Conservation (phyloP, 1,139 yeast genomes). For the Saccharomyces hybrid region DNA sequence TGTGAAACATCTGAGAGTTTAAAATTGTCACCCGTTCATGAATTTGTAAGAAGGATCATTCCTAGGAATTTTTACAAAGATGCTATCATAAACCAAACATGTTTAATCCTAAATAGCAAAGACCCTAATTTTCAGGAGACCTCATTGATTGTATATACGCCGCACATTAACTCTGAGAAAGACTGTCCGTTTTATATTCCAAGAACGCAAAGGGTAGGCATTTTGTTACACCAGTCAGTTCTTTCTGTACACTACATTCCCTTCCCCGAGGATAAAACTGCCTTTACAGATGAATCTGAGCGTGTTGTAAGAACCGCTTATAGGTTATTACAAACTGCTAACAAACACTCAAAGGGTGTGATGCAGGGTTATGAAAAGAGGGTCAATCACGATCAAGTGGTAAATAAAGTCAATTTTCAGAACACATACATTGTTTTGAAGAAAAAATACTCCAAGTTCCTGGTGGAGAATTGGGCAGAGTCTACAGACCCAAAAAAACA, state of each 20-base stretch:
- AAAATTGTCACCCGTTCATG: slow-evolving; percentile 26
- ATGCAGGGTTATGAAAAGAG: slow-evolving; percentile 80
- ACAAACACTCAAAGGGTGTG: slow-evolving; percentile 77
- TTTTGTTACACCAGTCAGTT: slow-evolving; percentile 43
- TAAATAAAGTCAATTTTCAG: slow-evolving; percentile 76
- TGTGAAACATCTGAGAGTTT: slow-evolving; percentile 8
- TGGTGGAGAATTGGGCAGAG: slow-evolving; percentile 86
- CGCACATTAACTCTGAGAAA: slow-evolving; percentile 55
- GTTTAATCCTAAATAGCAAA: slow-evolving; percentile 43
- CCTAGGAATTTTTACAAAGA: slow-evolving; percentile 90
- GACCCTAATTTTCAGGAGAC: slow-evolving; percentile 32
- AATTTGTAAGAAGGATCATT: slow-evolving; percentile 68
- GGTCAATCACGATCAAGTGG: slow-evolving; percentile 82
- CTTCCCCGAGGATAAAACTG: slow-evolving; percentile 35
- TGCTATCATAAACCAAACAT: slow-evolving; percentile 75
- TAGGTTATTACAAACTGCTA: slow-evolving; percentile 69
- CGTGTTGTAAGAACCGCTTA: slow-evolving; percentile 77
- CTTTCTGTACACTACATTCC: slow-evolving; percentile 81
- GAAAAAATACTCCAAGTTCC: slow-evolving; percentile 65
- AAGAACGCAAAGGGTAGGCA: slow-evolving; percentile 72
- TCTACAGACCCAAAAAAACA: slow-evolving; percentile 93
- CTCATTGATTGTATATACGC: slow-evolving; percentile 61
- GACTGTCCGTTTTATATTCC: slow-evolving; percentile 87
- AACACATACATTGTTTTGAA: slow-evolving; percentile 74
- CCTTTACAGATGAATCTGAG: slow-evolving; percentile 32